These are phyloP conservation scores for Tulasnella calospora DNA, from an alignment of 768 basidiomycete genomes.

Conservation along the genomic window DNA sequence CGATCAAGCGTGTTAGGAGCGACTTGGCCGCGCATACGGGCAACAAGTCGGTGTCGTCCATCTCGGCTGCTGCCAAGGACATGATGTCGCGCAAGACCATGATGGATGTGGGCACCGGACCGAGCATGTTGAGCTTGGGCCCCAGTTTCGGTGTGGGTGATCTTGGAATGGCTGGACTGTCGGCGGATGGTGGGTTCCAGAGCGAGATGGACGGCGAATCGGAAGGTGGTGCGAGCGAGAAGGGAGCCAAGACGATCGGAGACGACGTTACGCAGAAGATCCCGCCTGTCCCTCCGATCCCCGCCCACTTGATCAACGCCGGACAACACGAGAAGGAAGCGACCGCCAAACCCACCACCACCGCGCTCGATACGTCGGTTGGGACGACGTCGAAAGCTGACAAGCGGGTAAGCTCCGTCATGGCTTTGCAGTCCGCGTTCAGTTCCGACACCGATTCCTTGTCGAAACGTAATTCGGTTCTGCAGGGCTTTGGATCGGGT, in stretches of 20 bases:
- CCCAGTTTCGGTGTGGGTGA: background rate
- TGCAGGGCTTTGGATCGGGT: background rate
- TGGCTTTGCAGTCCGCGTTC: slow-evolving; percentile 21
- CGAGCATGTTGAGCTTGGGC: slow-evolving; percentile 1
- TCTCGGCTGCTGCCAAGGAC: background rate
- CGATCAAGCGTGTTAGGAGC: slow-evolving; percentile 80
- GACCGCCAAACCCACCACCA: background rate
- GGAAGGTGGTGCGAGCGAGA: slow-evolving; percentile 15
- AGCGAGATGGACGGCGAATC: slow-evolving; percentile 11
- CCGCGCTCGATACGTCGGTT: background rate
- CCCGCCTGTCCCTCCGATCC: background rate
- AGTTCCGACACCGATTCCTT: slow-evolving; percentile 17
- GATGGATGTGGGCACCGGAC: background rate
- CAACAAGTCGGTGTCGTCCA: background rate
- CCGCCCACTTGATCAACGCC: background rate
- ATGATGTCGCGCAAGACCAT: background rate
- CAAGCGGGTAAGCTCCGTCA: slow-evolving; percentile 21
- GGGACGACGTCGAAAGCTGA: background rate
- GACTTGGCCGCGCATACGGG: slow-evolving; percentile 69
- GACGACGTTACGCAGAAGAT: background rate
- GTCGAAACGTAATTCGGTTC: background rate
- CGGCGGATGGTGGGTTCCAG: slow-evolving; percentile 10
- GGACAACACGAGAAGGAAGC: background rate
- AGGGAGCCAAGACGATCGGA: background rate
- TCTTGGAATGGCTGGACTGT: background rate